These are phyloP conservation scores for slime mould (Dictyostelium discoideum) DNA, from an alignment of 78 protist genomes.

Conservation along the genomic window DNA sequence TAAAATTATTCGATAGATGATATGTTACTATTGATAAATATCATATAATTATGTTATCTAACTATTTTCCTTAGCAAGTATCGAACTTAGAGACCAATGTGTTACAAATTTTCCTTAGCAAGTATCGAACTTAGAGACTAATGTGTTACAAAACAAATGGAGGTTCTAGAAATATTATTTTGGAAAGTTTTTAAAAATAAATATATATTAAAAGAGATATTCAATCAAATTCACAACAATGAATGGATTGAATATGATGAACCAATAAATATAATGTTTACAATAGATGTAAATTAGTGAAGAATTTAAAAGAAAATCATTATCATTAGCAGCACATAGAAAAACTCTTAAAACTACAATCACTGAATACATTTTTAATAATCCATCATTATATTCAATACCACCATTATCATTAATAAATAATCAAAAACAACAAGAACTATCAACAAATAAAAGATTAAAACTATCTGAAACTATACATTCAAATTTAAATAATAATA, in stretches of 20 bases:
- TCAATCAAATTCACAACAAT: background rate
- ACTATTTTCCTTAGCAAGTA: no score
- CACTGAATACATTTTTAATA: background rate
- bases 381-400: background rate
- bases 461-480: background rate
- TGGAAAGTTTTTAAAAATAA: background rate
- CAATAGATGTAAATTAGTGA: background rate
- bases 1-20: no score
- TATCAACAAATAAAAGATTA: background rate
- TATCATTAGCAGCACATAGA: background rate
- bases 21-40: no score
- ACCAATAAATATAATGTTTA: background rate
- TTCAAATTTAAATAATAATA: background rate
- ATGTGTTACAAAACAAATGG: no score
- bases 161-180: background rate
- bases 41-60: no score
- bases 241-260: background rate
- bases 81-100: no score
- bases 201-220: background rate
- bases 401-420: background rate
- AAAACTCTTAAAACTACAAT: background rate
- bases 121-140: no score
- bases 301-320: background rate
- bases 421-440: background rate
- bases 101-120: no score